Base-by-base conservation (phyloP, 2,329 filamentous ascomycete species). In the Fusarium agapanthi region DNA sequence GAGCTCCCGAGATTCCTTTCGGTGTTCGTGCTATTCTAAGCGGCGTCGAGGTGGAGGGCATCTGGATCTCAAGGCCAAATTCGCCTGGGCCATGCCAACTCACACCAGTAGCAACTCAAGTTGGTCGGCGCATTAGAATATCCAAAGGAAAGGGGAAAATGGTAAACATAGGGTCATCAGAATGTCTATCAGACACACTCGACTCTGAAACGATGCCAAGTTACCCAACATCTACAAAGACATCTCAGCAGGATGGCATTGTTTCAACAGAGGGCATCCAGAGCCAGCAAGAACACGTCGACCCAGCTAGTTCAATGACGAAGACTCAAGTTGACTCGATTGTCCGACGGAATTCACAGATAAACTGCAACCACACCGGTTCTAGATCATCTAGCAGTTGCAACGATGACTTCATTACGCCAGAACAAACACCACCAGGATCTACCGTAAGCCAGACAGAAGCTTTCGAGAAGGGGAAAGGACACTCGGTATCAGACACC, bases 1-100 rank as follows among this genome's bases (percentile, higher is more conserved):
- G 79, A 34, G 66, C 76, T 24, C 85, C 89, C 56, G 91, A 93
- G 15, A 89, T 97, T 40, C 95, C 94, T 0, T 98, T 98, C 77
- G 95, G 95, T 26, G 89, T 96, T 59, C 90, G 93, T 75, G 95
- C 95, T 12, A 89, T 98, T 51, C 92, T 97, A 80, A 92, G 89
- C 74, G 95, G 95, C 11, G 86, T 97, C 47, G 89, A 95, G 79
- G 89, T 97, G 13, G 93, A 97, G 72, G 95, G 94, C 8, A 95
- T 98, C 56, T 94, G 92, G 91, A 89, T 93, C 55, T 91, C 90
- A 30, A 84, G 85, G 57, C 85, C 86, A 48, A 81, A 83, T 15
- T 85, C 84, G 16, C 83, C 85, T 4, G 75, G 72, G 10, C 54
- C 56, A 43, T 79, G 74, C 38, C 76, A 76, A 16, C 41, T 61